Base-by-base conservation (phyloP, 495 filamentous ascomycete species). In the Articulospora tetracladia region DNA sequence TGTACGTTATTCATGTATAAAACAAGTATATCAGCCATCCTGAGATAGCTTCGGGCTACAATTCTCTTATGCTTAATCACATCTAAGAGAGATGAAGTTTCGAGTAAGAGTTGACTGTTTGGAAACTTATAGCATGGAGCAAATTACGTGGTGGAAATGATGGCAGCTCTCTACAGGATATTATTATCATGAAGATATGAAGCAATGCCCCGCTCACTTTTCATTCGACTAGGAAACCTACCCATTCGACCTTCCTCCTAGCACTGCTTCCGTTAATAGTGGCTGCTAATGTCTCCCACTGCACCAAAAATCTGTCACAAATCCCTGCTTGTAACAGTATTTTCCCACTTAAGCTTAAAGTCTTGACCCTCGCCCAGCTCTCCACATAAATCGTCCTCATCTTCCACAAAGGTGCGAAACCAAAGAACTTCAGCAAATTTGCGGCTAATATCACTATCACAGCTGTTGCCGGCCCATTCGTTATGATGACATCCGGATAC, bases 391-490 rank as follows among this genome's bases (percentile, higher is more conserved):
- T 79, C 7, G 82, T 87, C 46, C 85, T 81, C 67, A 93, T 83
- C 68, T 79, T 80, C 44, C 47, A 58, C 23, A 54, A 8, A 7
- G 66, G 66, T 19, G 62, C 66, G 4, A 65, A 36, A 74, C 78
- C 53, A 66, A 68, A 57, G 59, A 91, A 80, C 59, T 89, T 88
- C 52, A 96, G 71, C 1, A 89, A 20, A 25, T 86, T 79, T 1
- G 85, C 83, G 0, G 87, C 89, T 0, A 90, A 63, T 7, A 93
- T 76, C 52, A 97, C 78, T 44, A 97, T 84, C 34, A 96, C 87
- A 15, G 84, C 89, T 1, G 90, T 95, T 1, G 87, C 94, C 1
- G 94, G 94, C 0, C 94, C 94, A 71, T 98, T 97, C 36, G 85
- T 89, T 19, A 97, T 68, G 52, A 98, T 85, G 15, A 96, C 68